Conservation (phyloP, 139 green algal genomes). For the Picochlorum sp. region DNA sequence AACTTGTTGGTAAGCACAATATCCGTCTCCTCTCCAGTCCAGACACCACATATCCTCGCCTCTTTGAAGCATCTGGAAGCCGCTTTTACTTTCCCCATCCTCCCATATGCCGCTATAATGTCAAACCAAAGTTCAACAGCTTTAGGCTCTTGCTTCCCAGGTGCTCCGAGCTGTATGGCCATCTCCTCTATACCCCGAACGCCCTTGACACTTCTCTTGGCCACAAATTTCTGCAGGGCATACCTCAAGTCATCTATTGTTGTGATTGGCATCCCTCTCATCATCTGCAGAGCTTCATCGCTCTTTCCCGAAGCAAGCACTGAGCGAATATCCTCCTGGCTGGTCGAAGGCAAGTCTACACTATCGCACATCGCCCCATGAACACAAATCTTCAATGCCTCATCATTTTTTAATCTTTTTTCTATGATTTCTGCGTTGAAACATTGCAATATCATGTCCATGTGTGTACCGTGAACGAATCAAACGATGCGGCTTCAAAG, state of each 20-base stretch:
- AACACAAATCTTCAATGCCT: no score
- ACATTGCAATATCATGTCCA: no score
- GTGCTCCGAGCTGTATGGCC: not conserved
- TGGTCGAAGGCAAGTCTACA: no score
- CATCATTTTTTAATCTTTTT: no score
- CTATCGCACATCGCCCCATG: no score
- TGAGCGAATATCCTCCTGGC: not conserved
- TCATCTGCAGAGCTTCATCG: not conserved
- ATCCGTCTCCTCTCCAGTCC: slow-evolving; percentile 1
- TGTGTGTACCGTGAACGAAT: no score
- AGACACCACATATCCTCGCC: slow-evolving; percentile 4
- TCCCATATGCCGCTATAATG: slow-evolving; percentile 6
- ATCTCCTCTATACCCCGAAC: not conserved
- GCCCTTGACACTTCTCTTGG: not conserved
- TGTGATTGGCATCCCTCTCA: not conserved
- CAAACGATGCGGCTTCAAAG: no score
- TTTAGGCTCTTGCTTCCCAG: not conserved
- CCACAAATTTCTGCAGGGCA: not conserved
- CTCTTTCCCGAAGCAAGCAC: not conserved
- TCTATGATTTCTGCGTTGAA: no score
- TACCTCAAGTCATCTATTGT: not conserved
- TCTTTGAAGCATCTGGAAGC: slow-evolving; percentile 8
- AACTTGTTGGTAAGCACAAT: slow-evolving; percentile 13
- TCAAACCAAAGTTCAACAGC: slow-evolving; percentile 7
- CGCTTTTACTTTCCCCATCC: not conserved